phyloP scores from a whole-genome alignment of 805 yeast species.

The Metschnikowia bowlesiae region DNA sequence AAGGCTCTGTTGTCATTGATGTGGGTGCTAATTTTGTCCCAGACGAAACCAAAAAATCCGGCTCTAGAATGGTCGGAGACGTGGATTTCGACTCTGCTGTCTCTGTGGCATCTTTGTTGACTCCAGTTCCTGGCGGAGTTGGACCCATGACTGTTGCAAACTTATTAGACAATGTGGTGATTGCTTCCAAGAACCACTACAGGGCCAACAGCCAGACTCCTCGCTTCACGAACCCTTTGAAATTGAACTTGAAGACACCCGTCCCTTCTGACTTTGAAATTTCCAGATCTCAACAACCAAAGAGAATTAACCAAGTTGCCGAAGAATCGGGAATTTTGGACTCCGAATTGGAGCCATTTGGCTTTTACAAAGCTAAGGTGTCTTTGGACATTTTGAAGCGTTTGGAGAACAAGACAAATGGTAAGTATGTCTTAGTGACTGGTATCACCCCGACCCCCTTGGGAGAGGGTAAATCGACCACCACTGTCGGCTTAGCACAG shows the following conservation, averaged over 20 bases:
- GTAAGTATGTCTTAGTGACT: conserved; percentile 70
- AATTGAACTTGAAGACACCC: conserved; percentile 53
- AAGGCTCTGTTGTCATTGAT: conserved; percentile 67
- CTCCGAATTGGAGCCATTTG: conserved; percentile 69
- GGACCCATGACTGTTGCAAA: conserved; percentile 92
- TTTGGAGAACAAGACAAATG: conserved; percentile 55
- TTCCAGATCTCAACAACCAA: conserved; percentile 72
- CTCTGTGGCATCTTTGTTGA: conserved; percentile 55
- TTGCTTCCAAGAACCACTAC: conserved; percentile 57
- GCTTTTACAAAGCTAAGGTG: conserved; percentile 74
- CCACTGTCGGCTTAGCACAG: conserved; percentile 78
- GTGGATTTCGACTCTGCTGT: conserved; percentile 59
- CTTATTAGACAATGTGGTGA: conserved; percentile 66
- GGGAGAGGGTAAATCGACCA: conserved; percentile 83
- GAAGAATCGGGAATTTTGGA: conserved; percentile 63
- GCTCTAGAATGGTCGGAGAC: conserved; percentile 73
- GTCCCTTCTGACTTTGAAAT: conserved; percentile 81
- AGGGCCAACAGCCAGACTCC: conserved; percentile 39
- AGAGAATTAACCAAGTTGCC: conserved; percentile 64
- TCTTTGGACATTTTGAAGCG: conserved; percentile 60
- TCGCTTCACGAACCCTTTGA: conserved; percentile 50
- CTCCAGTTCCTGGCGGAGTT: conserved; percentile 93
- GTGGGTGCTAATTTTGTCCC: conserved; percentile 78
- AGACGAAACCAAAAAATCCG: conserved; percentile 63
- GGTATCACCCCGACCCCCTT: conserved; percentile 85